A percentile compares a stretch with the other conserved stretches of the same genome.
Evolutionary conservation across 2,329 filamentous ascomycete species (phyloP).

Genomic region (Huntiella moniliformis): DNA sequence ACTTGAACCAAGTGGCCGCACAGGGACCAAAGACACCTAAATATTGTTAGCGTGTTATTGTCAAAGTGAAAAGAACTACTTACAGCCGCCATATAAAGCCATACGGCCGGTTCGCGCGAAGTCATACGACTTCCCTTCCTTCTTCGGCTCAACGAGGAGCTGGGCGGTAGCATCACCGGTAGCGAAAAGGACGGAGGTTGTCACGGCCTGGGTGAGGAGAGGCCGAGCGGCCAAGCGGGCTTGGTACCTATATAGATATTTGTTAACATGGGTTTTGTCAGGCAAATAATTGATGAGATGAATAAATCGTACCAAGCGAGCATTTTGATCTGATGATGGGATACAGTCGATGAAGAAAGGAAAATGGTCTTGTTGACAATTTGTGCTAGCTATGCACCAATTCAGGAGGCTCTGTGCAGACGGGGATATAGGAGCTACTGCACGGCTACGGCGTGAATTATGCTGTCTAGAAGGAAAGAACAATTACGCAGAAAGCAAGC

Average conservation of each 20-base stretch:
- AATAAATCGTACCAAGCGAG: constrained; percentile 1
- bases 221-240: constrained; percentile 61
- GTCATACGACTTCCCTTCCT: constrained; percentile 50
- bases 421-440: no score
- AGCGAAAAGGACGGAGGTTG: constrained; percentile 80
- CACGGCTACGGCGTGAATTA: no score
- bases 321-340: not conserved
- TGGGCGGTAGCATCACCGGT: constrained; percentile 83
- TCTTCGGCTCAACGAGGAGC: constrained; percentile 70
- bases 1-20: constrained; percentile 69
- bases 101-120: constrained; percentile 54
- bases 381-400: no score
- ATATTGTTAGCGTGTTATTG: constrained; percentile 2
- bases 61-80: constrained; percentile 16
- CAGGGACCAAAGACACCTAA: constrained; percentile 68
- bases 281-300: not conserved
- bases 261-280: not conserved
- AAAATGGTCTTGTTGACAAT: no score
- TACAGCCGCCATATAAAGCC: constrained; percentile 61
- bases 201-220: constrained; percentile 76
- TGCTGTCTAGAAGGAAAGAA: no score
- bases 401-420: no score
- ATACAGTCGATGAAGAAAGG: no score
- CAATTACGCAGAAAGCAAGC: no score
- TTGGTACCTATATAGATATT: constrained; percentile 51